Conservation (phyloP, 2,329 filamentous ascomycete species). For the Trichothecium roseum region DNA sequence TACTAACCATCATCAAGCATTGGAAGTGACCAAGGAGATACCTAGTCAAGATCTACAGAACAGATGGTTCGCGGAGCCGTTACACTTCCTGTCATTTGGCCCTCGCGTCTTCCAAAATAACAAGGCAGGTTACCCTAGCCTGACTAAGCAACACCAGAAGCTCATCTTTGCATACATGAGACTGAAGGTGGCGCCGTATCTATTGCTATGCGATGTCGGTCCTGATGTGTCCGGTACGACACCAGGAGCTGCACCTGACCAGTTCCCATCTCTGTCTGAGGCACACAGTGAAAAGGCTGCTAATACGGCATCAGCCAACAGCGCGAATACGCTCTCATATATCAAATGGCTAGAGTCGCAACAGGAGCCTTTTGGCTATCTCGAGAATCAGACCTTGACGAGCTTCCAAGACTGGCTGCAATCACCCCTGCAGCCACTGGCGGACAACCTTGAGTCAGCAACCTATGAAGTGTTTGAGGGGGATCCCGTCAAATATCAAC, state of each 20-base stretch:
- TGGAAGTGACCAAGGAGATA: slow-evolving; percentile 47
- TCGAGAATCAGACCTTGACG: slow-evolving; percentile 41
- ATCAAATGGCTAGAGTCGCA: slow-evolving; percentile 74
- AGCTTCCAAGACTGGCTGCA: slow-evolving; percentile 89
- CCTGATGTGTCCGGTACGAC: slow-evolving; percentile 28
- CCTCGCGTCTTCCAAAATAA: slow-evolving; percentile 48
- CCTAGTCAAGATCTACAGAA: slow-evolving; percentile 51
- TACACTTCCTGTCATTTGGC: slow-evolving; percentile 49
- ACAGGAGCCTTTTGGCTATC: slow-evolving; percentile 51
- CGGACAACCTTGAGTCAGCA: slow-evolving; percentile 91
- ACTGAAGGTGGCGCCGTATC: slow-evolving; percentile 51
- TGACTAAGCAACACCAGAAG: slow-evolving; percentile 50
- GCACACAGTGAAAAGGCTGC: slow-evolving; percentile 29
- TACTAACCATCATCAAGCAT: slow-evolving; percentile 24
- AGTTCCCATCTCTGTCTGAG: slow-evolving; percentile 64
- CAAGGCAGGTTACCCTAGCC: slow-evolving; percentile 48
- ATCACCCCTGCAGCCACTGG: slow-evolving; percentile 84
- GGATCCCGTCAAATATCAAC: slow-evolving; percentile 94
- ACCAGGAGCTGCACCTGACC: slow-evolving; percentile 24
- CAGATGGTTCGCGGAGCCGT: slow-evolving; percentile 59
- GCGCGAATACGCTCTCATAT: slow-evolving; percentile 53
- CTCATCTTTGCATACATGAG: slow-evolving; percentile 54
- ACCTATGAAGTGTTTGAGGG: slow-evolving; percentile 99
- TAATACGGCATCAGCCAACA: neutral
- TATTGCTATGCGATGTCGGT: slow-evolving; percentile 53